Percentiles rank a stretch among this genome's conserved stretches.
Conservation (phyloP, 2,329 filamentous ascomycete genomes). For the Colletotrichum magnum region DNA sequence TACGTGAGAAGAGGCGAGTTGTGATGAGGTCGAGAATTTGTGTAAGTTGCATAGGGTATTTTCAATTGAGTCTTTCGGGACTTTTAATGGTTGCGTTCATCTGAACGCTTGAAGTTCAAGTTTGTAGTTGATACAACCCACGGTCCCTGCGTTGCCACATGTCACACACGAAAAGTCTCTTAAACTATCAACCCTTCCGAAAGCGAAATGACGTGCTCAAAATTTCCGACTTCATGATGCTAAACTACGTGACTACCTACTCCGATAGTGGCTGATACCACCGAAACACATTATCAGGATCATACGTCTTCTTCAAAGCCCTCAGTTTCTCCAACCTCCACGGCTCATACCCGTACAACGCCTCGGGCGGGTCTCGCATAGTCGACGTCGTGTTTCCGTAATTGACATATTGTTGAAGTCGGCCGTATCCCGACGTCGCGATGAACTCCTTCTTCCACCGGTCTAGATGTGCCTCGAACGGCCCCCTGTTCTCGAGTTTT, state of each 20-base stretch:
- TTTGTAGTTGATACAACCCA: background rate
- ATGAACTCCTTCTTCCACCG: constrained; percentile 51
- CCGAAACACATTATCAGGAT: constrained; percentile 52
- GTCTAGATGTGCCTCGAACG: constrained; percentile 56
- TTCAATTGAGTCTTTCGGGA: too few species aligned
- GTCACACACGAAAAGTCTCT: background rate
- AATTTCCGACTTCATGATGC: background rate
- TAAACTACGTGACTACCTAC: background rate
- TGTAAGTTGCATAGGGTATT: too few species aligned
- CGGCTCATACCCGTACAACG: constrained; percentile 44
- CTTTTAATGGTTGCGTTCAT: background rate
- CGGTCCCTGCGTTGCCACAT: background rate
- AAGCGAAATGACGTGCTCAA: background rate
- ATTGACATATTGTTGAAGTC: constrained; percentile 43
- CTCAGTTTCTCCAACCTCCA: constrained; percentile 45
- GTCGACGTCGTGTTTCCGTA: constrained; percentile 50
- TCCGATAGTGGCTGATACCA: constrained; percentile 35
- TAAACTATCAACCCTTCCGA: background rate
- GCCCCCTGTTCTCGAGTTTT: constrained; percentile 49
- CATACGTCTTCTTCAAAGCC: constrained; percentile 52
- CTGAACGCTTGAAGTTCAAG: background rate
- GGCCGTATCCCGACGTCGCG: constrained; percentile 42
- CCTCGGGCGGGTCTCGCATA: constrained; percentile 47
- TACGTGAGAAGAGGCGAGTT: background rate
- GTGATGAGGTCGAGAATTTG: background rate